Base-by-base conservation (phyloP, 306 rosid genomes). In the Quercus gilva region DNA sequence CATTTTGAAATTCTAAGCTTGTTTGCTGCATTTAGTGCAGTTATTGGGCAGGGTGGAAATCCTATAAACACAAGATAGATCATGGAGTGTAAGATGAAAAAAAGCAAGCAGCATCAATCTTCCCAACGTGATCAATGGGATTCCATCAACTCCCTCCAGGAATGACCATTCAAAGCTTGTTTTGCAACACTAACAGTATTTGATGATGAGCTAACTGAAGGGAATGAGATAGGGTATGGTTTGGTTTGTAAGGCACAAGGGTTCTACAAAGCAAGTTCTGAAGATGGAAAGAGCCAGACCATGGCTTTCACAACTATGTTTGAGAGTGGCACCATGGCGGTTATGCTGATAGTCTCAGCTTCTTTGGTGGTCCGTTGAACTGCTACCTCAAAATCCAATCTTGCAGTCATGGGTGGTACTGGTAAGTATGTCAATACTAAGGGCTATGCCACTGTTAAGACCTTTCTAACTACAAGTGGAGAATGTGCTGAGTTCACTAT, bases 231-330 rank as follows among this genome's bases (percentile, higher is more conserved):
- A 33, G 97, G 94, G 3, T 94, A 94, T 6, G 94, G 94, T 49
- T 85, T 91, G 85, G 65, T 88, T 0, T 97, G 98, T 55, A 90
- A 90, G 80, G 97, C 98, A 19, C 94, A 94, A 69, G 97, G 97
- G 0, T 94, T 94, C 73, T 92, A 92, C 2, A 83, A 92, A 2
- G 98, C 94, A 1, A 88, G 92, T 45, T 78, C 94, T 0, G 89
- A 75, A 15, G 97, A 94, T 56, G 98, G 97, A 28, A 92, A 80
- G 3, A 87, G 94, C 79, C 98, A 94, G 76, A 79, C 87, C 5
- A 81, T 92, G 87, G 97, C 89, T 4, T 91, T 94, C 86, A 91
- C 97, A 0, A 90, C 94, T 3, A 87, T 87, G 92, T 91, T 91
- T 77, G 78, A 87, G 85, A 86, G 87, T 41, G 96, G 89, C 35